Evolutionary conservation across 768 basidiomycete species (phyloP), one percentile per base, ranked within the genome.

Genomic region (Mycena sanguinolenta): DNA sequence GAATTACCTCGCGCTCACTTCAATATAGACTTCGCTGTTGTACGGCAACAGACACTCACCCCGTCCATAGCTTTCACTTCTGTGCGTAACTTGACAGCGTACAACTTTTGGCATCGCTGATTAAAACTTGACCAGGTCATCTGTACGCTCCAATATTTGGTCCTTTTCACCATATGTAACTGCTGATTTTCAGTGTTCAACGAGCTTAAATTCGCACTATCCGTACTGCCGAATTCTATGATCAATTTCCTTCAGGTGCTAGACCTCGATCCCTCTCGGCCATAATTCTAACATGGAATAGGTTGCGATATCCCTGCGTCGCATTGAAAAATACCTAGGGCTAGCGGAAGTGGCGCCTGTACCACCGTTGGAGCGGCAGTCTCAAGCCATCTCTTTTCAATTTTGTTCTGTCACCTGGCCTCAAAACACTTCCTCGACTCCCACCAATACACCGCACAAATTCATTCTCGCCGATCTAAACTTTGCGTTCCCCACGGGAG

Each of bases 351-450:
- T 92, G 28, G 74, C 80, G 6, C 80, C 82, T 1, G 86, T 88
- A 17, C 80, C 81, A 9, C 84, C 86, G 0, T 75, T 88, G 25
- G 75, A 81, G 34, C 75, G 80, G 13, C 81, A 85, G 58, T 79
- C 79, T 14, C 79, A 79, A 23, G 80, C 82, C n/a, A 86, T 91
- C 63, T 77, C 84, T 4, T 82, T 92, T 38, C 86, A 87, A 71
- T 87, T 86, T 21, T 91, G 90, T 8, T 91, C 90, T 1, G 81
- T 92, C 67, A 88, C 90, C 14, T 92, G 91, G 91, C 89, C 91
- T 0, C 52, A 61, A 32, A 53, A 39, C 36, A 19, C 32, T n/a
- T 61, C 44, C 4, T 85, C 86, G 6, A 78, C 75, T 30, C 77
- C 86, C 4, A 69, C 85, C 2, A 90, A 90, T 0, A 89, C 91